Conservation (phyloP, 164 flowering plant species). For the Dillenia turbinata region DNA sequence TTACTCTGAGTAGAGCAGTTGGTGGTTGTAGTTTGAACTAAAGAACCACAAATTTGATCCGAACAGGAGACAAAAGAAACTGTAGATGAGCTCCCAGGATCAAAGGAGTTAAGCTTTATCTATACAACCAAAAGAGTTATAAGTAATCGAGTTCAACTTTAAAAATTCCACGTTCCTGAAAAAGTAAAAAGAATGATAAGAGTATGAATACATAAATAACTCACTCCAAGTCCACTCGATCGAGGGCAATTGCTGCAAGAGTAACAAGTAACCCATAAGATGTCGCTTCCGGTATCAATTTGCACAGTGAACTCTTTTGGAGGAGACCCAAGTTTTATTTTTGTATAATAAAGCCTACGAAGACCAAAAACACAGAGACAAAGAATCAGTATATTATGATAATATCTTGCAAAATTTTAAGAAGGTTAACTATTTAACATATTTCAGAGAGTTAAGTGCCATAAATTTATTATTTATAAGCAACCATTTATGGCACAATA, state of each 20-base stretch:
- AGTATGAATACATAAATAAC: neutral
- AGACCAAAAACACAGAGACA: neutral
- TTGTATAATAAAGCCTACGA: conserved; percentile 77
- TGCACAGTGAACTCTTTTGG: conserved; percentile 82
- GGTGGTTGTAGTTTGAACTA: conserved; percentile 58
- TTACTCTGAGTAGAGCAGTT: conserved; percentile 40
- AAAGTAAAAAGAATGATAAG: neutral
- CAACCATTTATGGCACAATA: neutral
- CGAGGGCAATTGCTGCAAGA: conserved; percentile 80
- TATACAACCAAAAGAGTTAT: conserved; percentile 15
- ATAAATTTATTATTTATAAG: neutral
- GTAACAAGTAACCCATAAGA: conserved; percentile 81
- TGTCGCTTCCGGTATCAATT: conserved; percentile 97
- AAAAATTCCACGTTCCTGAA: too few relatives aligned
- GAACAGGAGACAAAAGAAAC: conserved; percentile 58
- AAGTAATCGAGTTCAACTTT: too few relatives aligned
- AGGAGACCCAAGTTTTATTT: conserved; percentile 72
- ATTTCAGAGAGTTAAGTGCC: neutral
- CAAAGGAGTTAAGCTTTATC: conserved; percentile 64
- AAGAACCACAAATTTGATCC: conserved; percentile 50
- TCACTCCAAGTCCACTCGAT: conserved; percentile 78
- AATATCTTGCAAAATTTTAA: too few relatives aligned
- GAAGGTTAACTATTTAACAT: neutral
- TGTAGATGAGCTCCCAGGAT: conserved; percentile 66
- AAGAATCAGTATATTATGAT: neutral